Evolutionary conservation across 345 rosid species (phyloP).

Genomic region (Stellera chamaejasme): DNA sequence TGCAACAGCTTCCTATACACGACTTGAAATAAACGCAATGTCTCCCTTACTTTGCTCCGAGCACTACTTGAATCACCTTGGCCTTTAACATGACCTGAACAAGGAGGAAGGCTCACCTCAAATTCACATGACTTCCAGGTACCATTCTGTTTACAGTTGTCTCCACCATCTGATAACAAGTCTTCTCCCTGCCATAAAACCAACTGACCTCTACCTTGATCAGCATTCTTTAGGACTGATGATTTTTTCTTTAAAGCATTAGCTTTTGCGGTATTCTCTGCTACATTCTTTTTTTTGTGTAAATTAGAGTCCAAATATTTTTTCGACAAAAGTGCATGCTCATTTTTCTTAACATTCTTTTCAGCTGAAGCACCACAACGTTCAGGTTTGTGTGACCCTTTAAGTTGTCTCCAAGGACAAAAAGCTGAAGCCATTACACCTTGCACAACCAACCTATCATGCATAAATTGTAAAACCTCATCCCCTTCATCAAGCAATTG

Average conservation of each 20-base stretch:
- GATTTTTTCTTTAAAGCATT: conserved; percentile 10
- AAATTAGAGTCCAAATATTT: too few species aligned
- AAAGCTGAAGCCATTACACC: conserved; percentile 26
- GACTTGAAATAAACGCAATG: conserved; percentile 61
- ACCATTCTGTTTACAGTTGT: conserved; percentile 6
- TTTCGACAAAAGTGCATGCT: not conserved
- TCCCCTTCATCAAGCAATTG: conserved; percentile 9
- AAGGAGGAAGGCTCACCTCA: conserved; percentile 46
- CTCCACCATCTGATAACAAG: conserved; percentile 12
- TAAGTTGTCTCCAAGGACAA: conserved; percentile 20
- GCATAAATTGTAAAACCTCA: conserved; percentile 4
- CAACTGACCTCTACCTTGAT: conserved; percentile 7
- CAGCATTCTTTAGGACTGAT: conserved; percentile 6
- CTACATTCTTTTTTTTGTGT: conserved; percentile 5
- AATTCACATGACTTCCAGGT: conserved; percentile 14
- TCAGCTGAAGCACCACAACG: conserved; percentile 13
- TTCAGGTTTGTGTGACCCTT: conserved; percentile 10
- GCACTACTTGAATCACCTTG: conserved; percentile 20
- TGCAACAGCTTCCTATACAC: conserved; percentile 63
- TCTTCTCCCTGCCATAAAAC: conserved; percentile 11
- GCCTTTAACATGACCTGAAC: conserved; percentile 16
- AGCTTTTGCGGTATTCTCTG: conserved; percentile 15
- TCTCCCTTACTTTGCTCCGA: conserved; percentile 72
- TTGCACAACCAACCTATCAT: conserved; percentile 15
- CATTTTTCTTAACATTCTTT: conserved; percentile 29